Percentiles rank a stretch among this genome's conserved stretches.
Conservation (phyloP, 768 basidiomycete genomes). For the Leucosporidium scottii region DNA sequence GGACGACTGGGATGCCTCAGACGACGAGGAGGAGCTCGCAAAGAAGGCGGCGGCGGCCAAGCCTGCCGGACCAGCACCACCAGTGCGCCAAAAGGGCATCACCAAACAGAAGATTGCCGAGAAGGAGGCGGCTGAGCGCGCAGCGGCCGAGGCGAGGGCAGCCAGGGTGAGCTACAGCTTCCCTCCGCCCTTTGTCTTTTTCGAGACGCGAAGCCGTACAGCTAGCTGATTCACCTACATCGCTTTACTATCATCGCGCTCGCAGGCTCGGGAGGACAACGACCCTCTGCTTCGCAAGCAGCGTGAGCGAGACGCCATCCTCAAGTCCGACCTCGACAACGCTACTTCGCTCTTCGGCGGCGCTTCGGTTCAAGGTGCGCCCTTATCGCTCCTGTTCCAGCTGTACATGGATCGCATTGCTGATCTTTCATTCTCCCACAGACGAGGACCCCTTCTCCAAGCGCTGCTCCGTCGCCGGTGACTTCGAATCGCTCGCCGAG, state of each 20-base stretch:
- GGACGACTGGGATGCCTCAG: slow-evolving; percentile 93
- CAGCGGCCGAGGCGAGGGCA: slow-evolving; percentile 48
- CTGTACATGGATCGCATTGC: neutral
- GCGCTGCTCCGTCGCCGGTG: slow-evolving; percentile 80
- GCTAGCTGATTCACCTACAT: neutral
- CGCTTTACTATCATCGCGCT: neutral
- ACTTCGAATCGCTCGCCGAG: slow-evolving; percentile 67
- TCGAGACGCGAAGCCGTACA: neutral
- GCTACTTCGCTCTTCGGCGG: slow-evolving; percentile 72
- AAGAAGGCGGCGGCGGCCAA: slow-evolving; percentile 46
- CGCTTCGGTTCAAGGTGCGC: neutral
- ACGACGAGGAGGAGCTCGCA: slow-evolving; percentile 59
- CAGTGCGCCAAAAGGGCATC: slow-evolving; percentile 85
- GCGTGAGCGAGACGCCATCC: slow-evolving; percentile 59
- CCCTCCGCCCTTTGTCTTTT: neutral
- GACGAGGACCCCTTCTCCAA: slow-evolving; percentile 61
- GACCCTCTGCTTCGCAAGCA: slow-evolving; percentile 72
- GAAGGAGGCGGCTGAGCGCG: slow-evolving; percentile 71
- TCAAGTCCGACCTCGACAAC: slow-evolving; percentile 78
- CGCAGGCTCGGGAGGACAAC: slow-evolving; percentile 45
- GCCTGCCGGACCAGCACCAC: slow-evolving; percentile 48
- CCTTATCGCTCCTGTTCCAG: neutral
- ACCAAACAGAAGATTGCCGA: slow-evolving; percentile 86
- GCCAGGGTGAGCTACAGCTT: slow-evolving; percentile 8
- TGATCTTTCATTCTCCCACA: slow-evolving; percentile 38